Conservation (phyloP, 2,329 filamentous ascomycete genomes). For the Colletotrichum tofieldiae region DNA sequence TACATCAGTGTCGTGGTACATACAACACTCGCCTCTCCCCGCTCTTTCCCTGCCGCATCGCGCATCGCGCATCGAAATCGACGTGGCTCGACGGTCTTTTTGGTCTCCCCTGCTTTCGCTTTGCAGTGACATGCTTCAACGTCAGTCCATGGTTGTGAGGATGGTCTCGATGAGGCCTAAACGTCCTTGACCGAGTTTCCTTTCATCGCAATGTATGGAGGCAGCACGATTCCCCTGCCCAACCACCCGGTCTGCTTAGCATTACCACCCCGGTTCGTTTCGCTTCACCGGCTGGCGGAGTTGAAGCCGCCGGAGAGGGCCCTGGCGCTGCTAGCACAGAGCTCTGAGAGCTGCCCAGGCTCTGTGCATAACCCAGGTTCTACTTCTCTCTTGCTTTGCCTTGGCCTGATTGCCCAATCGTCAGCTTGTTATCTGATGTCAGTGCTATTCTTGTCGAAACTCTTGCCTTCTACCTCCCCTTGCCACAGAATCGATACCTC, state of each 20-base stretch:
- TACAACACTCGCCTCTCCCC: constrained; percentile 39
- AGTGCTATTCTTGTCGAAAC: constrained; percentile 30
- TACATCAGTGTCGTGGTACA: constrained; percentile 34
- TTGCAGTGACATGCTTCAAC: constrained; percentile 36
- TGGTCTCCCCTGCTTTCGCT: constrained; percentile 26
- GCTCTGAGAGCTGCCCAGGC: constrained; percentile 7
- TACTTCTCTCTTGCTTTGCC: constrained; percentile 1
- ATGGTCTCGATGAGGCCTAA: constrained; percentile 43
- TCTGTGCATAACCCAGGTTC: neutral
- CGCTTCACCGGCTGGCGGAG: constrained; percentile 43
- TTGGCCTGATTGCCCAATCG: constrained; percentile 38
- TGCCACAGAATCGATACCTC: constrained; percentile 16
- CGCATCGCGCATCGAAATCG: constrained; percentile 40
- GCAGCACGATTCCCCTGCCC: constrained; percentile 23
- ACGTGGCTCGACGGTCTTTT: constrained; percentile 41
- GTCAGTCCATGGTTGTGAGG: constrained; percentile 29
- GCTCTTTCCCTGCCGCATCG: constrained; percentile 41
- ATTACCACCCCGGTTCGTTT: constrained; percentile 37
- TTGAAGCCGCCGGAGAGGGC: constrained; percentile 40
- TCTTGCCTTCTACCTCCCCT: constrained; percentile 18
- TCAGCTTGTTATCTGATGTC: constrained; percentile 33
- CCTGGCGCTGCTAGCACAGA: constrained; percentile 35
- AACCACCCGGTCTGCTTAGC: constrained; percentile 38
- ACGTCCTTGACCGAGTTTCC: constrained; percentile 41
- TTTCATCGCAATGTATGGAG: constrained; percentile 33